Evolutionary conservation across 148 eudicot species (phyloP), one percentile per base, ranked within the genome.

Genomic region (Heliamphora exappendiculata): DNA sequence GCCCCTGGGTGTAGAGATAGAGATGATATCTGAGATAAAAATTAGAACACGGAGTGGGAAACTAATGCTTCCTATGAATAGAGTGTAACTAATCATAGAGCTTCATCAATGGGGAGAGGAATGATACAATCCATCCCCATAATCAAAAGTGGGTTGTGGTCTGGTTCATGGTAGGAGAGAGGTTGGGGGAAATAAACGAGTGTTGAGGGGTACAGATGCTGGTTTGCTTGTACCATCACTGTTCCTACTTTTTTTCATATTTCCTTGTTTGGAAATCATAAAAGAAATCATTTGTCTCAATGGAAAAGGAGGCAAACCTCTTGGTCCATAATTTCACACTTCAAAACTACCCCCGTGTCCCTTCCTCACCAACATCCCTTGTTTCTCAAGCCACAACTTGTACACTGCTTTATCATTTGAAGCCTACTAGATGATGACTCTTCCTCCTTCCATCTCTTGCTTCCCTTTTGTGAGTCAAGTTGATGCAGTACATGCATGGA

Each of bases 91-190:
- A 76, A 73, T 42, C 65, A 87, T 83, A 84, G 42, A 89, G 82
- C 75, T 85, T 87, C 85, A 85, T 87, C 78, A 85, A 79, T 10
- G 92, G 90, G 70, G 68, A 84, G 51, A 89, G 24, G 74, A 89
- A 57, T 55, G 90, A 85, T 28, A 57, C 82, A 87, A 84, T 72
- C 87, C 86, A 87, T n/a, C 26, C 86, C 86, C 92, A 89, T 88
- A 19, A 67, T 10, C 13, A 33, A 29, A 66, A 50, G 34, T 39
- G 44, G 16, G 29, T 29, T 44, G 49, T 45, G 55, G 7, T 54
- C 53, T 57, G 73, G 66, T 53, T 75, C 70, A 65, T 63, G 74
- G 73, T 80, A 74, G 84, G 81, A 81, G 75, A 53, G 80, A 76
- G 78, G 29, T 81, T 73, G 81, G 85, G 80, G 75, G 60, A 82